phyloP scores from a whole-genome alignment of 495 filamentous ascomycete genomes.

The Schizothecium vesticola region DNA sequence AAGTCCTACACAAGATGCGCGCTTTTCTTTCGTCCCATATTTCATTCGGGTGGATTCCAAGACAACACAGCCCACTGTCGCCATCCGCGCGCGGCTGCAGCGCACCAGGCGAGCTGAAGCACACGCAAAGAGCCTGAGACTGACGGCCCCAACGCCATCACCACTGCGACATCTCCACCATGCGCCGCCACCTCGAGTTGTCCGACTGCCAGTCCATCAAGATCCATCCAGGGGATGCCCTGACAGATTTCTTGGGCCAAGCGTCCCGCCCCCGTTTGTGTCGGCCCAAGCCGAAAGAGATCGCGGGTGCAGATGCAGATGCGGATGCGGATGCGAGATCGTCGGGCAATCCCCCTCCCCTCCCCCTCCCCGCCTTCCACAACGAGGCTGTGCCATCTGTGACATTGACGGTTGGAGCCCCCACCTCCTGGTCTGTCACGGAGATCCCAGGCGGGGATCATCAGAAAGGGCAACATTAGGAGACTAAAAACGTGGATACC shows the following conservation, averaged over 20 bases:
- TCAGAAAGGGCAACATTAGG: conserved; percentile 13
- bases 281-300: conserved; percentile 2
- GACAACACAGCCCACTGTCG: neutral
- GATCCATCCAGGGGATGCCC: neutral
- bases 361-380: neutral
- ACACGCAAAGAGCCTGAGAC: neutral
- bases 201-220: neutral
- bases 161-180: neutral
- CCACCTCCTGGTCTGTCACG: neutral
- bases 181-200: neutral
- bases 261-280: neutral
- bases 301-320: neutral
- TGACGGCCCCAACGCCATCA: neutral
- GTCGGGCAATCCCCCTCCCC: neutral
- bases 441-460: conserved; percentile 1
- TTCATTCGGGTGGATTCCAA: neutral
- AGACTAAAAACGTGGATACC: conserved; percentile 11
- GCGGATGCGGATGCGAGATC: conserved; percentile 1
- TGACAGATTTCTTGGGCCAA: neutral
- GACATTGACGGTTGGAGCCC: conserved; percentile 3
- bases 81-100: neutral
- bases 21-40: neutral
- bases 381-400: conserved; percentile 2
- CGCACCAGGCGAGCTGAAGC: neutral
- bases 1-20: neutral